phyloP scores from a whole-genome alignment of 169 alveolate species.

The Plasmodium gonderi region DNA sequence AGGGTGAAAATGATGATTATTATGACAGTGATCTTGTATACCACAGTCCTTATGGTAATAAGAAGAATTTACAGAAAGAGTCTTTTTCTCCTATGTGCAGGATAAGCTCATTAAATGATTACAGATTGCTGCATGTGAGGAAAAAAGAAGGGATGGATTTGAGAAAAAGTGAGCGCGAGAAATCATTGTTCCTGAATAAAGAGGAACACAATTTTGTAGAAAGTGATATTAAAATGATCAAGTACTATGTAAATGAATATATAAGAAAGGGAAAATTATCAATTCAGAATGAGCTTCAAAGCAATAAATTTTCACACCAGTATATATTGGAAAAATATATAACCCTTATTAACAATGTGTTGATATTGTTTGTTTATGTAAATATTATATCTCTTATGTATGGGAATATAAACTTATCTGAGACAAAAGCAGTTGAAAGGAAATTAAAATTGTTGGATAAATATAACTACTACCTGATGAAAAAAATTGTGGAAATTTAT shows the following conservation, averaged over 20 bases:
- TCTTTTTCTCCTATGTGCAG: too few species aligned
- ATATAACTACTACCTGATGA: conserved; percentile 39
- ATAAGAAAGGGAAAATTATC: neutral
- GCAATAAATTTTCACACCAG: neutral
- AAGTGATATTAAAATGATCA: conserved; percentile 40
- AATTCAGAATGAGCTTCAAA: neutral
- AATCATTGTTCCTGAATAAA: neutral
- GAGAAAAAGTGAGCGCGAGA: neutral
- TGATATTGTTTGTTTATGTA: neutral
- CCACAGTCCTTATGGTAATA: too few species aligned
- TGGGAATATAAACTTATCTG: neutral
- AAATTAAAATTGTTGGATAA: conserved; percentile 10
- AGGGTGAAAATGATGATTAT: too few species aligned
- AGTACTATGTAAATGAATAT: conserved; percentile 1
- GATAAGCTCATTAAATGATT: neutral
- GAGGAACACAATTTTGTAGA: neutral
- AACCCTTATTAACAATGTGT: conserved; percentile 32
- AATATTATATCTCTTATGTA: conserved; percentile 16
- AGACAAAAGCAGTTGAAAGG: neutral
- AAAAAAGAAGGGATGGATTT: neutral
- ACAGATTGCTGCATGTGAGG: neutral
- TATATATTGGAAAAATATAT: conserved; percentile 15
- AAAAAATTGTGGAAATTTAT: conserved; percentile 5
- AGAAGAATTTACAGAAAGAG: too few species aligned
- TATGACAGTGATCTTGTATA: too few species aligned